Conservation (phyloP, 2,329 filamentous ascomycete genomes). For the Rhexocercosporidium sp. region DNA sequence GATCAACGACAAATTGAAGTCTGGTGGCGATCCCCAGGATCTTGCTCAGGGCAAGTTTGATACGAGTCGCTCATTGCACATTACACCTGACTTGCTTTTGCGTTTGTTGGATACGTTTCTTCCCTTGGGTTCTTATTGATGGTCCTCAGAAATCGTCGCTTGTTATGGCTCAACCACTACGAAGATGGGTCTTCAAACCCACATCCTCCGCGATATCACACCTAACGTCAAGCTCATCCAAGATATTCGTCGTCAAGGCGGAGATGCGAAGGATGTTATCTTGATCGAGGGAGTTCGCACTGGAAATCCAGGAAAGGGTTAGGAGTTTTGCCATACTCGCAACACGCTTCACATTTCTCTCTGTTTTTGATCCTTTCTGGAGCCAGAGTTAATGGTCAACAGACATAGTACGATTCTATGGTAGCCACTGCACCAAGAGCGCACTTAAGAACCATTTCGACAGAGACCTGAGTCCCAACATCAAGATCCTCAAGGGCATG, state of each 20-base stretch:
- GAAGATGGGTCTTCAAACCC: constrained; percentile 47
- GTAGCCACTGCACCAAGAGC: constrained; percentile 18
- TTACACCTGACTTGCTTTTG: not conserved
- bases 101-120: not conserved
- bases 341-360: constrained; percentile 12
- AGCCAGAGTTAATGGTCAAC: constrained; percentile 7
- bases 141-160: not conserved
- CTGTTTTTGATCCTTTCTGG: not conserved
- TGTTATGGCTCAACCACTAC: constrained; percentile 43
- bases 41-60: constrained; percentile 5
- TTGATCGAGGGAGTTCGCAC: constrained; percentile 12
- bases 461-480: constrained; percentile 20
- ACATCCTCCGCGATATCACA: constrained; percentile 31
- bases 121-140: constrained; percentile 19
- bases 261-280: constrained; percentile 9
- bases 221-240: constrained; percentile 14
- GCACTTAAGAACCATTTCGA: constrained; percentile 10
- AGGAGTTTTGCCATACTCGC: not conserved
- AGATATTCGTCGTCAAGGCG: constrained; percentile 1
- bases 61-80: not conserved
- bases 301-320: constrained; percentile 16
- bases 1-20: constrained; percentile 8
- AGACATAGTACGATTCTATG: constrained; percentile 24
- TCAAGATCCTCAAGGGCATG: constrained; percentile 17
- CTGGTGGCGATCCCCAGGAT: constrained; percentile 22